Conservation (phyloP, 805 yeast genomes). For the Saccharomycopsis fodiens region DNA sequence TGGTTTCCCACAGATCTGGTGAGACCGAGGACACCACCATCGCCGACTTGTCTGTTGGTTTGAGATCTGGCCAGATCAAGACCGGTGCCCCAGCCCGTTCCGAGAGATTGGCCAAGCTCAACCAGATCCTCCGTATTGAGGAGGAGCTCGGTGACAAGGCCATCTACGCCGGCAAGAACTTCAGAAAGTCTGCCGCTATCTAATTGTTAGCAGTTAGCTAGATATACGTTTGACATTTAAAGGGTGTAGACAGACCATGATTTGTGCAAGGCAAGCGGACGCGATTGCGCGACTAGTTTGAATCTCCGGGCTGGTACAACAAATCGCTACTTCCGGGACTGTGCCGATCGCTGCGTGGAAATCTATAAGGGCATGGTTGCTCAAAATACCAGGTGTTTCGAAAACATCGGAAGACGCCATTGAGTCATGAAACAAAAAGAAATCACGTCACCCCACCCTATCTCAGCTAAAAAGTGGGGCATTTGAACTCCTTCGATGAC, state of each 20-base stretch:
- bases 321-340: no score
- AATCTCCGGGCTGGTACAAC: no score
- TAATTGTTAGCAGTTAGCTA: constrained; percentile 18
- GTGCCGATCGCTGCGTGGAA: not conserved
- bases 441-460: not conserved
- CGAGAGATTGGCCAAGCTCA: constrained; percentile 98
- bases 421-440: not conserved
- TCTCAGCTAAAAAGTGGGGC: no score
- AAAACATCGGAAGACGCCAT: no score
- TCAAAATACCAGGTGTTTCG: no score
- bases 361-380: not conserved
- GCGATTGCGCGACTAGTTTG: no score
- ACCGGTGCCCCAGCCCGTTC: constrained; percentile 99
- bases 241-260: no score
- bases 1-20: constrained; percentile 99
- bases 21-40: constrained; percentile 98
- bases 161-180: constrained; percentile 85
- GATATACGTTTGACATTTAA: not conserved
- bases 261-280: no score
- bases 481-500: no score
- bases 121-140: constrained; percentile 98
- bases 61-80: constrained; percentile 98
- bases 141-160: constrained; percentile 98
- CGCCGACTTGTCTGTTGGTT: constrained; percentile 96
- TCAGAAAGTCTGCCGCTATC: constrained; percentile 49